Conservation (phyloP, 192 early-diverging fungal species). For the Backusella morwellensis region DNA sequence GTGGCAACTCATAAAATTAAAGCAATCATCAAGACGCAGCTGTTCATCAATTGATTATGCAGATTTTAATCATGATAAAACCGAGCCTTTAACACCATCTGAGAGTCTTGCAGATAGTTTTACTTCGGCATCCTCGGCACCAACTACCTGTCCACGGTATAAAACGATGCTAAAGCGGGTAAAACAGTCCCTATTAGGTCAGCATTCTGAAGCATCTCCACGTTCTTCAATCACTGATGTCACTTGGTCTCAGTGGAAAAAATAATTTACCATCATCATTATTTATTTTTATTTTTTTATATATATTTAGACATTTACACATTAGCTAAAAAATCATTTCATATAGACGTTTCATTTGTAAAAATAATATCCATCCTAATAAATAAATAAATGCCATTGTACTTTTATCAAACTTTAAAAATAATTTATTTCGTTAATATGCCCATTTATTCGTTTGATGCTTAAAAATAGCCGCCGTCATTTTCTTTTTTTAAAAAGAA, state of each 20-base stretch:
- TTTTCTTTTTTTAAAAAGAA: neutral
- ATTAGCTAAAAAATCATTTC: neutral
- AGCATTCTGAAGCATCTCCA: neutral
- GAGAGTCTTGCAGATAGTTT: neutral
- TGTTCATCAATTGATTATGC: constrained; percentile 3
- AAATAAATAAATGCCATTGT: neutral
- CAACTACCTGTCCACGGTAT: constrained; percentile 4
- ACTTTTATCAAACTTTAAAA: neutral
- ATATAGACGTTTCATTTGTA: neutral
- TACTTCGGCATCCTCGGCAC: neutral
- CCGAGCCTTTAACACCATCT: neutral
- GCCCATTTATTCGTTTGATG: neutral
- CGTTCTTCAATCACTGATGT: neutral
- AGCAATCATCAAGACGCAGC: constrained; percentile 1
- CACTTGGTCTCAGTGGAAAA: constrained; percentile 3
- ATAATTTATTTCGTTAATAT: neutral
- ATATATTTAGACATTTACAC: neutral
- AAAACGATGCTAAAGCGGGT: constrained; percentile 6
- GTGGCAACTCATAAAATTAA: constrained; percentile 3
- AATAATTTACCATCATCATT: neutral
- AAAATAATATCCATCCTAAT: neutral
- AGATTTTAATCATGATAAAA: neutral
- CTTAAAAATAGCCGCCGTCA: neutral
- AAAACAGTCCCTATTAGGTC: constrained; percentile 4
- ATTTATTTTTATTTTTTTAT: neutral